A percentile compares a stretch with the other conserved stretches of the same genome.
phyloP scores from a whole-genome alignment of 2,329 filamentous ascomycete genomes.

The Stemphylium beticola region DNA sequence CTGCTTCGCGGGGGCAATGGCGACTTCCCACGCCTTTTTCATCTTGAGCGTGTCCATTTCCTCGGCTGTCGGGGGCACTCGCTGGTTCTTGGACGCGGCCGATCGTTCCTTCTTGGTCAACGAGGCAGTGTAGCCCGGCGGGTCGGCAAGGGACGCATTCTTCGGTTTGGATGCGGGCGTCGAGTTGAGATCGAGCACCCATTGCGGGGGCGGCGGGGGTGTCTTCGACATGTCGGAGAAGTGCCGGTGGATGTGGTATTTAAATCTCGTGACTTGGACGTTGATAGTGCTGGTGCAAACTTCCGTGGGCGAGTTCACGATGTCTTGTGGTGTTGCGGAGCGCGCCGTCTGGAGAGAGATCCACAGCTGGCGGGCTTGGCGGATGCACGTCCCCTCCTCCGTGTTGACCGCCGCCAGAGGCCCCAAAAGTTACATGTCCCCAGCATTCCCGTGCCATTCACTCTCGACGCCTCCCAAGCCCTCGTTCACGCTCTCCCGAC shows the following conservation, averaged over 20 bases:
- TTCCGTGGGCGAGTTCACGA: neutral
- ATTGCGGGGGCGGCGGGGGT: conserved; percentile 67
- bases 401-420: conserved; percentile 26
- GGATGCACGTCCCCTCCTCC: conserved; percentile 34
- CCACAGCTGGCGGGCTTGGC: conserved; percentile 26
- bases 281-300: neutral
- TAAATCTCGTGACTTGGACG: neutral
- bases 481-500: conserved; percentile 7
- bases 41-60: conserved; percentile 96
- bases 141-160: conserved; percentile 75
- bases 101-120: conserved; percentile 50
- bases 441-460: conserved; percentile 4
- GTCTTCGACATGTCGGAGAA: conserved; percentile 24
- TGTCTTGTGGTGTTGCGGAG: conserved; percentile 9
- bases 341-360: conserved; percentile 4
- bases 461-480: neutral
- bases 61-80: conserved; percentile 73
- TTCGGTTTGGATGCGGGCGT: conserved; percentile 72
- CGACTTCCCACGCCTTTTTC: conserved; percentile 98
- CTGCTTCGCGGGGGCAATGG: conserved; percentile 89
- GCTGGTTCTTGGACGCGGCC: conserved; percentile 52
- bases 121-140: conserved; percentile 76
- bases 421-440: conserved; percentile 22
- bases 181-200: conserved; percentile 80
- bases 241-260: neutral